Evolutionary conservation across 2,329 filamentous ascomycete genomes (phyloP).

Genomic region (Nemania sp.): DNA sequence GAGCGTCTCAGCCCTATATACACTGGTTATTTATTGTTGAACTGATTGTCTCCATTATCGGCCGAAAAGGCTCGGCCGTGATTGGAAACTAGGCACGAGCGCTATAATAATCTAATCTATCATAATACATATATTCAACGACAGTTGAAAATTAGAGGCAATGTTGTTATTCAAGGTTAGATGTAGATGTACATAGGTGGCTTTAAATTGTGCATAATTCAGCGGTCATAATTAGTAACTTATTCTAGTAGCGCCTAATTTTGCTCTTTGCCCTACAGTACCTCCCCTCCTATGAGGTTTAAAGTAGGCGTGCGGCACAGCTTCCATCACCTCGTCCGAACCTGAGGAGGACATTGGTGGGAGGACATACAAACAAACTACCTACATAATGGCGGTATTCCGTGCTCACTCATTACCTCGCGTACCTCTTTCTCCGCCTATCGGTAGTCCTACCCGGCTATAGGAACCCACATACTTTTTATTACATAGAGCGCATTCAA

Average conservation of each 20-base stretch:
- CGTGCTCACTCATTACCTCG: neutral
- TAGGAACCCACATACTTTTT: neutral
- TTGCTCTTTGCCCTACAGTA: neutral
- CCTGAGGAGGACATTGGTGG: neutral
- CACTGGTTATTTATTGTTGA: neutral
- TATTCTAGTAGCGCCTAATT: neutral
- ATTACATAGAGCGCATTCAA: neutral
- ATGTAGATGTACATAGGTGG: neutral
- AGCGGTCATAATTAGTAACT: neutral
- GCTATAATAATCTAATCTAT: too few relatives aligned
- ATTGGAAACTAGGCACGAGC: too few relatives aligned
- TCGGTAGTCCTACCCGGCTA: neutral
- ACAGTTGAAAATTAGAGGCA: neutral
- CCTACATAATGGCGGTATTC: neutral
- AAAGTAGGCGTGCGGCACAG: constrained; percentile 24
- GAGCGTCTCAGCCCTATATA: constrained; percentile 2
- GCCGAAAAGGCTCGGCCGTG: neutral
- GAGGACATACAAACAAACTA: too few relatives aligned
- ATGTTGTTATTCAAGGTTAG: too few relatives aligned
- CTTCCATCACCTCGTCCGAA: neutral
- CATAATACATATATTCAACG: too few relatives aligned
- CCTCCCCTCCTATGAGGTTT: neutral
- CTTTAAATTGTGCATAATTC: neutral
- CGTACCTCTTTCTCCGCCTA: neutral
- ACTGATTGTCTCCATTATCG: neutral